phyloP scores from a whole-genome alignment of 176 grass and related monocot genomes.

The Puya raimondii region DNA sequence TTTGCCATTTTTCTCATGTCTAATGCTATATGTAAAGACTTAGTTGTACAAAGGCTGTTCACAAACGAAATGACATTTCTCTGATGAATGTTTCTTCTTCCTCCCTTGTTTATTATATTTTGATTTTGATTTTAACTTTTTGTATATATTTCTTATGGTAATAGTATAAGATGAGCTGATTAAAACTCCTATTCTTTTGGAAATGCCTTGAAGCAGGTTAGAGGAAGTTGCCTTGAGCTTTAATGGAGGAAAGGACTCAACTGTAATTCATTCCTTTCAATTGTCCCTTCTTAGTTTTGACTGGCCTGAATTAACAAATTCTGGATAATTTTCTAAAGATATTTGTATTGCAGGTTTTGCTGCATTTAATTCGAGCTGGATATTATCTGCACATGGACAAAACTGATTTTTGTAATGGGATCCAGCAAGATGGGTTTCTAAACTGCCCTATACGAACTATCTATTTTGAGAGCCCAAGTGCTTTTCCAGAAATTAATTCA shows the following conservation, averaged over 20 bases:
- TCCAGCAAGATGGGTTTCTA: conserved; percentile 27
- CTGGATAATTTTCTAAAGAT: not conserved
- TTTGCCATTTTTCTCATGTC: too few relatives aligned
- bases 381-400: conserved; percentile 74
- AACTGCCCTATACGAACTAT: conserved; percentile 93
- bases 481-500: conserved; percentile 89
- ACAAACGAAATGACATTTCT: too few relatives aligned
- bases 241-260: conserved; percentile 99
- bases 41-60: too few relatives aligned
- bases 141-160: too few relatives aligned
- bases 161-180: not conserved
- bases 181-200: conserved; percentile 15
- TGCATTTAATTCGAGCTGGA: conserved; percentile 95
- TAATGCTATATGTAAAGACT: too few relatives aligned
- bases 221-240: conserved; percentile 95
- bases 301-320: conserved; percentile 10
- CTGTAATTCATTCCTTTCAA: conserved; percentile 51
- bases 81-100: too few relatives aligned
- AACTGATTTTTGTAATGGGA: conserved; percentile 25
- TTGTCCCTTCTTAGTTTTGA: conserved; percentile 16
- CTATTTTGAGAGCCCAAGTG: conserved; percentile 89
- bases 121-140: too few relatives aligned
- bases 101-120: too few relatives aligned
- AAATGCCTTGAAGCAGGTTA: conserved; percentile 51
- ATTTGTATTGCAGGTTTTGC: conserved; percentile 48